Evolutionary conservation across 179 eudicot genomes (phyloP), one percentile per base, ranked within the genome.

Genomic region (Silene noctiflora): DNA sequence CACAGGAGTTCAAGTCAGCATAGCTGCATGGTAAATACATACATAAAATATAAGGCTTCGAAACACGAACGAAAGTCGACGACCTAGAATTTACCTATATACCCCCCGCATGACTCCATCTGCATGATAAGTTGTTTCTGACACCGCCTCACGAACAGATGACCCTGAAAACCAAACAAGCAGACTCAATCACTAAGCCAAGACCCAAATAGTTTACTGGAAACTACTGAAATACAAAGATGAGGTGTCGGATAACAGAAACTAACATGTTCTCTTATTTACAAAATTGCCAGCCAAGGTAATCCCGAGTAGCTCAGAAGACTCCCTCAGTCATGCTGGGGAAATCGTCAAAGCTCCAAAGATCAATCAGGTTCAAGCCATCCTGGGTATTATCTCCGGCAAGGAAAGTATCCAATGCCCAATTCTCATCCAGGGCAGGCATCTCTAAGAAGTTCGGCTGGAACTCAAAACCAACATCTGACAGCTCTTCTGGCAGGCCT

Each of bases 331-430:
- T 48, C 81, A 86, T 56, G 19, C 84, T 11, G 9, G 89, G 78
- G 71, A 88, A 76, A 73, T 88, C 92, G 72, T 86, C 96, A n/a
- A 89, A 92, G 84, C 84, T 78, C 98, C 98, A 94, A 12, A 94
- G 86, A 69, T 84, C 81, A 80, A 87, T 60, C 0, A 80, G 71
- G 73, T 84, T 88, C 8, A 68, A 83, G 71, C 68, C 85, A 63
- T 83, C 89, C 72, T 85, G 88, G 51, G 83, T 78, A 21, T 84
- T 82, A 59, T 87, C 87, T 39, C 78, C 86, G 42, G 76, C 76
- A 58, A 93, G 90, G 81, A 91, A 89, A 21, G 88, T 82, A 69
- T 91, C 87, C 42, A 88, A 74, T 31, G 90, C 91, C 96, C 96
- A 88, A 73, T 86, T 89, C 67, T 81, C 90, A 51, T 93, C 94